Conservation (phyloP, 805 yeast genomes). For the Clavispora vitiphila region DNA sequence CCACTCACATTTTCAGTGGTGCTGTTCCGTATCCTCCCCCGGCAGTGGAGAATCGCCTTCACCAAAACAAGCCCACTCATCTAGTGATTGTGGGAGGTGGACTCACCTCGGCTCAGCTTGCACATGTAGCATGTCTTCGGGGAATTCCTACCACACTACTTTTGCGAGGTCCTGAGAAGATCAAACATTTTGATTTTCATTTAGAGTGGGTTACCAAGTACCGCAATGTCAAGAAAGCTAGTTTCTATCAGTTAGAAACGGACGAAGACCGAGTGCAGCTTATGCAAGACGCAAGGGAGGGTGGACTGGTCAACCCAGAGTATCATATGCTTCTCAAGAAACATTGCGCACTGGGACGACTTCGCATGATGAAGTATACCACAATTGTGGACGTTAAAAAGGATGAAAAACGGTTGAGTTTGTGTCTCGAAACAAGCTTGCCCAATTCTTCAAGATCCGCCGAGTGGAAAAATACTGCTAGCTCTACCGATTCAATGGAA, state of each 20-base stretch:
- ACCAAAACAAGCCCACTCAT: slow-evolving; percentile 3
- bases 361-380: slow-evolving; percentile 26
- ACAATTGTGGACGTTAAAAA: slow-evolving; percentile 17
- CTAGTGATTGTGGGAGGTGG: slow-evolving; percentile 44
- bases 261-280: slow-evolving; percentile 38
- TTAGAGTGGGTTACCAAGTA: slow-evolving; percentile 49
- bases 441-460: background rate
- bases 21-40: slow-evolving; percentile 21
- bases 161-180: slow-evolving; percentile 33
- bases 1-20: slow-evolving; percentile 29
- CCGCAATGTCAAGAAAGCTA: slow-evolving; percentile 39
- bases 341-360: slow-evolving; percentile 25
- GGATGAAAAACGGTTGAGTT: slow-evolving; percentile 18
- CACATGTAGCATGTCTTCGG: slow-evolving; percentile 29
- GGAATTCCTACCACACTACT: slow-evolving; percentile 32
- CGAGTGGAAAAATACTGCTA: background rate
- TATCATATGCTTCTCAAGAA: slow-evolving; percentile 28
- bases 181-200: slow-evolving; percentile 45
- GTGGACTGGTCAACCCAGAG: slow-evolving; percentile 44
- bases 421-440: slow-evolving; percentile 8
- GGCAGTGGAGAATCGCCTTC: slow-evolving; percentile 4
- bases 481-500: no score
- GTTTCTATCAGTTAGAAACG: slow-evolving; percentile 38
- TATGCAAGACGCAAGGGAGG: slow-evolving; percentile 39
- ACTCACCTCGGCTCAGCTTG: slow-evolving; percentile 42